Evolutionary conservation across 1,284 basidiomycete genomes (phyloP).

Genomic region (Boletus sp.): DNA sequence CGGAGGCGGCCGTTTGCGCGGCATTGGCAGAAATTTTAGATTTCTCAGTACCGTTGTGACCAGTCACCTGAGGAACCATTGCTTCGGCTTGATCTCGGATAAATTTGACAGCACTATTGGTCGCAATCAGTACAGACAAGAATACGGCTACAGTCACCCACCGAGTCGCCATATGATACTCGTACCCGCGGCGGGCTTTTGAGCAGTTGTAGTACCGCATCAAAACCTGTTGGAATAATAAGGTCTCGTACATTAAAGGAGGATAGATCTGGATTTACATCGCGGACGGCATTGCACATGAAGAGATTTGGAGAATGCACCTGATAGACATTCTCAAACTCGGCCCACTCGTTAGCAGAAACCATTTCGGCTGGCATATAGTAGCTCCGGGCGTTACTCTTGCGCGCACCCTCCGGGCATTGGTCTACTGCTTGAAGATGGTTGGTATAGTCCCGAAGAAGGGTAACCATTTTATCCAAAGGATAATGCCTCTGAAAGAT

Average conservation of each 20-base stretch:
- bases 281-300: conserved; percentile 75
- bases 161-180: conserved; percentile 88
- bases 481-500: conserved; percentile 29
- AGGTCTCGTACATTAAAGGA: conserved; percentile 3
- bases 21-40: conserved; percentile 37
- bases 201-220: conserved; percentile 90
- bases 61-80: conserved; percentile 33
- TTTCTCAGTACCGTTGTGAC: conserved; percentile 35
- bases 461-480: conserved; percentile 49
- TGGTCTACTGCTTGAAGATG: conserved; percentile 50
- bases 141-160: conserved; percentile 34
- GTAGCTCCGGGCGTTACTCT: conserved; percentile 42
- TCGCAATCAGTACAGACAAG: conserved; percentile 8
- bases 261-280: conserved; percentile 44
- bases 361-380: conserved; percentile 65
- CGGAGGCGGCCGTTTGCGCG: conserved; percentile 59
- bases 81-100: conserved; percentile 75
- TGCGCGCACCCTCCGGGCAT: conserved; percentile 32
- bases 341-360: conserved; percentile 69
- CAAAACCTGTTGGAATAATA: conserved; percentile 53
- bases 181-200: conserved; percentile 68
- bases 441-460: conserved; percentile 60
- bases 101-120: conserved; percentile 71
- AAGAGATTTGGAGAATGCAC: conserved; percentile 85
- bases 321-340: conserved; percentile 90